A percentile compares a stretch with the other conserved stretches of the same genome.
phyloP scores from a whole-genome alignment of 1,284 basidiomycete genomes.

The Irpex sp. region DNA sequence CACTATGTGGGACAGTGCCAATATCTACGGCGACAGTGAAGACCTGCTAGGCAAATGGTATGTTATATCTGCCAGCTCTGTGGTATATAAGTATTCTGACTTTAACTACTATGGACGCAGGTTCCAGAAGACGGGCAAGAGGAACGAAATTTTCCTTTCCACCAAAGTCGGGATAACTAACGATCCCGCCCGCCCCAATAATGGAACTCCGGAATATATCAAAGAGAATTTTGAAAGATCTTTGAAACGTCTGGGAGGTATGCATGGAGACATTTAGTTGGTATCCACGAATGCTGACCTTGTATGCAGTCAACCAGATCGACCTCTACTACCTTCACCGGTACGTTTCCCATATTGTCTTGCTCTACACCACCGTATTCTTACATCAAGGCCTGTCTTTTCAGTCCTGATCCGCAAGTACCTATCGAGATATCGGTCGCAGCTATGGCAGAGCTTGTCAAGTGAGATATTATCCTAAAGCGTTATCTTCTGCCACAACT shows the following conservation, averaged over 20 bases:
- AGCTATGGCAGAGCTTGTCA: conserved; percentile 33
- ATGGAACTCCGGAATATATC: conserved; percentile 26
- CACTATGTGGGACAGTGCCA: conserved; percentile 29
- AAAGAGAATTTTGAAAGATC: conserved; percentile 28
- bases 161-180: conserved; percentile 37
- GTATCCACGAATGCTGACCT: background rate
- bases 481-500: too few species aligned
- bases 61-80: background rate
- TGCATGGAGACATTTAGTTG: background rate
- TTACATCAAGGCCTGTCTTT: too few species aligned
- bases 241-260: conserved; percentile 28
- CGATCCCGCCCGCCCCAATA: conserved; percentile 7
- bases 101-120: conserved; percentile 14
- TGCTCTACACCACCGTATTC: background rate
- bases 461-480: conserved; percentile 15
- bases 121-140: conserved; percentile 35
- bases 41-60: conserved; percentile 26
- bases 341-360: conserved; percentile 12
- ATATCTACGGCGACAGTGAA: conserved; percentile 25
- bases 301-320: conserved; percentile 26
- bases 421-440: conserved; percentile 31
- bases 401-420: conserved; percentile 22
- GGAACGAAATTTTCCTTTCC: conserved; percentile 41
- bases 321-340: conserved; percentile 38
- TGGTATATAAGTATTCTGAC: background rate